These are phyloP conservation scores for Paecilomyces niveus DNA, from an alignment of 2,329 filamentous ascomycete genomes.

Conservation along the genomic window DNA sequence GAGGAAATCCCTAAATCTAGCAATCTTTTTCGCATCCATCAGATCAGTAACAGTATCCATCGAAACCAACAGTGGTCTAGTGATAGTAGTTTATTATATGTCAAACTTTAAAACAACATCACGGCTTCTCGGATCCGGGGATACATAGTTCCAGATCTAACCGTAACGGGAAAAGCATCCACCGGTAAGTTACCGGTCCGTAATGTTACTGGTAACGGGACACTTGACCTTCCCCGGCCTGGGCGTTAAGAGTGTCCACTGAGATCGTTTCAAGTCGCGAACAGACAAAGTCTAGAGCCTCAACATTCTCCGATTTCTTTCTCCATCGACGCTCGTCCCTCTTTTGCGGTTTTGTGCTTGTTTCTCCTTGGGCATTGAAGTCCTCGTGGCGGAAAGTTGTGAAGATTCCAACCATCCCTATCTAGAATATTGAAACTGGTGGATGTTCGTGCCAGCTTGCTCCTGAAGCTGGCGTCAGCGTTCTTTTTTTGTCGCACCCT, in stretches of 20 bases:
- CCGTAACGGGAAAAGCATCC: background rate
- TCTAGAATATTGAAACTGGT: background rate
- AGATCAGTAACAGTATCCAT: no score
- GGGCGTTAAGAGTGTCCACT: background rate
- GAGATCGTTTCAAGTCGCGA: background rate
- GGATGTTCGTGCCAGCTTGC: constrained; percentile 2
- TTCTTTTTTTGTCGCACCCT: background rate
- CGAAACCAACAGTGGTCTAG: no score
- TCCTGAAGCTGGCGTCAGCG: background rate
- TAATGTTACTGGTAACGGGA: background rate
- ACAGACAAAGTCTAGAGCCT: background rate
- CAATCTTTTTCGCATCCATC: no score
- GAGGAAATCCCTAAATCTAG: no score
- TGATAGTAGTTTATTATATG: no score
- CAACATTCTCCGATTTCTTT: background rate
- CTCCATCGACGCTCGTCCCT: background rate
- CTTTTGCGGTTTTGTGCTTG: background rate
- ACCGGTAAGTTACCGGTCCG: background rate
- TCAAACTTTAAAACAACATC: no score
- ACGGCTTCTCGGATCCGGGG: background rate
- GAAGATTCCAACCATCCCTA: background rate
- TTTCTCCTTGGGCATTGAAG: background rate
- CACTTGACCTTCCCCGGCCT: no score
- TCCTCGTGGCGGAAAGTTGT: background rate
- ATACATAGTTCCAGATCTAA: background rate